A percentile compares a stretch with the other conserved stretches of the same genome.
Conservation (phyloP, 345 rosid species). For the Populus tremula region DNA sequence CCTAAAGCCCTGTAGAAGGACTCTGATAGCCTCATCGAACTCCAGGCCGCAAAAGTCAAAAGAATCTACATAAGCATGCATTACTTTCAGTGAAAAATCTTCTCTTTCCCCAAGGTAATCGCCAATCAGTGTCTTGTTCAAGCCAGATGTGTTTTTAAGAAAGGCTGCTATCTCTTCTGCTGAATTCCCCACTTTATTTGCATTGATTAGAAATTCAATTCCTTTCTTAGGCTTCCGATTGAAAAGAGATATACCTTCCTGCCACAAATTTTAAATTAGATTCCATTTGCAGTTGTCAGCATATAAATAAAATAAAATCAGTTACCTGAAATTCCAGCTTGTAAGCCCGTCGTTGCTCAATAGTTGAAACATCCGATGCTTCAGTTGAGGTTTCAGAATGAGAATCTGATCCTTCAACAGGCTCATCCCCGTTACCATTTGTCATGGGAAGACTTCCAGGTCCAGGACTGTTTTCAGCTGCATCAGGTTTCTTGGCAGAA, state of each 20-base stretch:
- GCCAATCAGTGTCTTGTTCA: conserved; percentile 86
- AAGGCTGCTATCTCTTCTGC: conserved; percentile 95
- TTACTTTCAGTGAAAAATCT: conserved; percentile 86
- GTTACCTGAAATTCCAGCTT: conserved; percentile 98
- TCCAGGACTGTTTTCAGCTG: conserved; percentile 62
- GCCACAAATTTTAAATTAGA: conserved; percentile 59
- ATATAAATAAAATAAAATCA: conserved; percentile 7
- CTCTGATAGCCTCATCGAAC: conserved; percentile 94
- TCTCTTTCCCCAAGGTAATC: conserved; percentile 99
- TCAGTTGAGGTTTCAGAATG: conserved; percentile 82
- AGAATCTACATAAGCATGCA: conserved; percentile 97
- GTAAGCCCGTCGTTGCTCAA: conserved; percentile 99
- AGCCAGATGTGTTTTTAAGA: conserved; percentile 81
- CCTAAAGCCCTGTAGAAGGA: conserved; percentile 83
- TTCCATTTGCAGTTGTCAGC: conserved; percentile 19
- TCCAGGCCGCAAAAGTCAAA: conserved; percentile 86
- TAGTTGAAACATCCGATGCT: conserved; percentile 73
- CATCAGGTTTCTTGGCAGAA: conserved; percentile 59
- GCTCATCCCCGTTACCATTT: conserved; percentile 83
- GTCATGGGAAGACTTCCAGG: conserved; percentile 55
- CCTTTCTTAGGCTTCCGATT: conserved; percentile 96
- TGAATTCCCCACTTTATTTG: conserved; percentile 87
- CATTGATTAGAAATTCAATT: conserved; percentile 88
- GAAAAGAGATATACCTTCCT: conserved; percentile 99
- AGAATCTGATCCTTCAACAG: conserved; percentile 81